These are phyloP conservation scores for Cnidoscolus chayamansa DNA, from an alignment of 441 rosid genomes.

Conservation along the genomic window DNA sequence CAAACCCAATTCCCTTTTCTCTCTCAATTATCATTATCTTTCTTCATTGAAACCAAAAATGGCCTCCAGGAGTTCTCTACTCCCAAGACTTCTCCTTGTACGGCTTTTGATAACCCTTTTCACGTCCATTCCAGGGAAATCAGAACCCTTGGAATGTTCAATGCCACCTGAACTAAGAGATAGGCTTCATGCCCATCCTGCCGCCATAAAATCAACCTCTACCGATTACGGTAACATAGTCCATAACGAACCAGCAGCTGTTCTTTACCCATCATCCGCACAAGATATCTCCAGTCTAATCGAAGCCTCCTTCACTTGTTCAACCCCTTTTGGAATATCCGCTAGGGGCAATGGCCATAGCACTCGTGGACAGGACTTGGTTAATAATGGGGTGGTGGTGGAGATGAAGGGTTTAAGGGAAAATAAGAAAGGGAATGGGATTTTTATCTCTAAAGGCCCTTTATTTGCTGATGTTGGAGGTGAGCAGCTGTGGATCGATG, in stretches of 20 bases:
- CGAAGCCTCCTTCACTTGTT: slow-evolving; percentile 35
- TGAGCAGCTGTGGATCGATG: slow-evolving; percentile 73
- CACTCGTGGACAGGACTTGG: slow-evolving; percentile 63
- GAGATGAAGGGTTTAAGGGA: slow-evolving; percentile 51
- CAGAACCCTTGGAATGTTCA: slow-evolving; percentile 25
- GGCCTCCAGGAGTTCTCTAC: slow-evolving; percentile 20
- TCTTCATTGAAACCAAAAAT: slow-evolving; percentile 8
- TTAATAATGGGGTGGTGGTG: slow-evolving; percentile 55
- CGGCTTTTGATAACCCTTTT: slow-evolving; percentile 29
- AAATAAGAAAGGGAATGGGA: slow-evolving; percentile 24
- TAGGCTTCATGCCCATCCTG: slow-evolving; percentile 39
- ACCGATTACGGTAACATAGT: slow-evolving; percentile 68
- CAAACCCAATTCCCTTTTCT: neutral
- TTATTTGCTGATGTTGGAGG: slow-evolving; percentile 73
- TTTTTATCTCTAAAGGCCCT: slow-evolving; percentile 20
- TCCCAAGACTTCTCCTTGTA: slow-evolving; percentile 18
- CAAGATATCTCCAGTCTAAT: slow-evolving; percentile 49
- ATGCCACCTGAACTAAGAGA: slow-evolving; percentile 23
- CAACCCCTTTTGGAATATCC: slow-evolving; percentile 45
- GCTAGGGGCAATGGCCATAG: slow-evolving; percentile 80
- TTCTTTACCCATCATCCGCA: slow-evolving; percentile 51
- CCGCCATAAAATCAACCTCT: slow-evolving; percentile 46
- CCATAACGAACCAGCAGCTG: slow-evolving; percentile 47
- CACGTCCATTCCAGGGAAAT: slow-evolving; percentile 20
- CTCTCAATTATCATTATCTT: neutral